Evolutionary conservation across 2,329 filamentous ascomycete species (phyloP), one percentile per base, ranked within the genome.

Genomic region (Trichoderma atrobrunneum): DNA sequence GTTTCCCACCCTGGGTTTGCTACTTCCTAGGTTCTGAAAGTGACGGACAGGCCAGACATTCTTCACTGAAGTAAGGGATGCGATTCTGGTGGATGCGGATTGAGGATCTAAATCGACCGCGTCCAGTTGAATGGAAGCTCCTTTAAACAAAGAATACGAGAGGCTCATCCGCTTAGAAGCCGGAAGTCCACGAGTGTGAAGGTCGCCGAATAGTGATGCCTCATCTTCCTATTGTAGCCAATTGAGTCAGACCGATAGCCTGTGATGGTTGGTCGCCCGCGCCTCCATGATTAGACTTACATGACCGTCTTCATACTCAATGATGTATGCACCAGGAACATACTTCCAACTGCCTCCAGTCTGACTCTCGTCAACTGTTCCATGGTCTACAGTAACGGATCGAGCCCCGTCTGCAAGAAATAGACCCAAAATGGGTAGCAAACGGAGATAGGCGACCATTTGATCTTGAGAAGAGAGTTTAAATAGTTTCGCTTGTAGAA

Each of bases 61-160:
- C 80, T 85, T 87, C 73, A 89, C 82, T 28, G 80, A 81, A 0
- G 83, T 78, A 61, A 86, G 76, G 5, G 76, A 75, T 1, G 81
- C 80, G 67, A 88, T 80, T 74, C 81, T 79, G 10, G 78, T 76
- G 0, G 83, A 83, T 61, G 83, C 78, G 21, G 83, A 78, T 30
- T 85, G 83, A 24, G 85, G 83, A 26, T 81, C 82, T 7, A 69
- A 30, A n/a, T 81, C 78, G 60, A 82, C 57, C 71, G 88, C 82
- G 70, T 85, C 80, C 77, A 88, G 83, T 75, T 86, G 82, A 71
- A 89, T 83, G 2, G 87, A 88, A 1, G 82, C 83, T 68, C 87
- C 87, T 75, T 84, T 86, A 81, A 89, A 89, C n/a, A 88, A 80
- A 73, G 83, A 81, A 76, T 83, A 85, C 73, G 85, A 80, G 70